Evolutionary conservation across 2,329 filamentous ascomycete species (phyloP).

Genomic region (Fusarium concolor): DNA sequence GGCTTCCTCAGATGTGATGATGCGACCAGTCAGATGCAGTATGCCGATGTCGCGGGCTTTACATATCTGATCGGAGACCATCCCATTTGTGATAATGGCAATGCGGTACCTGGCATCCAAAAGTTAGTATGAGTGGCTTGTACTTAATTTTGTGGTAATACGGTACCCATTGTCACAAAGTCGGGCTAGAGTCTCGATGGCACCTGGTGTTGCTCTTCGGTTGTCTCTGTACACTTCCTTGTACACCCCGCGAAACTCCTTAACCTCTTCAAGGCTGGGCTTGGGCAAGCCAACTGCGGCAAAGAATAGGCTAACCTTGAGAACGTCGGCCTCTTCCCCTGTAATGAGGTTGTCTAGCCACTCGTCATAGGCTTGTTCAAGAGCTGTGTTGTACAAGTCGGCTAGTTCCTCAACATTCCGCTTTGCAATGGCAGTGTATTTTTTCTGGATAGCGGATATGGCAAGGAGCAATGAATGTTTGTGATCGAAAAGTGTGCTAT

Average conservation of each 20-base stretch:
- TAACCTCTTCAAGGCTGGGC: neutral
- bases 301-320: constrained; percentile 6
- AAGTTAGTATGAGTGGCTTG: too few species aligned
- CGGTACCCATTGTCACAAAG: too few species aligned
- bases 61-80: fast-evolving
- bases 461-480: neutral
- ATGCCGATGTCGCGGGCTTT: constrained; percentile 17
- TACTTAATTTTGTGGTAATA: too few species aligned
- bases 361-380: constrained; percentile 2
- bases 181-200: too few species aligned
- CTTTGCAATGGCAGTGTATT: neutral
- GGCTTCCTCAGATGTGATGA: constrained; percentile 20
- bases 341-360: neutral
- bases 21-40: neutral
- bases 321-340: neutral
- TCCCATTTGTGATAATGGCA: too few species aligned
- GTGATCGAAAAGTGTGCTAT: constrained; percentile 25
- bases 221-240: constrained; percentile 9
- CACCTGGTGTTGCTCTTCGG: too few species aligned
- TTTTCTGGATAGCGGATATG: neutral
- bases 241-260: constrained; percentile 11
- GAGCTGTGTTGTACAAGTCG: neutral
- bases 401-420: neutral
- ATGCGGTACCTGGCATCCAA: too few species aligned
- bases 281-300: neutral